Evolutionary conservation across 495 filamentous ascomycete species (phyloP), one percentile per base, ranked within the genome.

Genomic region (Cladorrhinum samala): DNA sequence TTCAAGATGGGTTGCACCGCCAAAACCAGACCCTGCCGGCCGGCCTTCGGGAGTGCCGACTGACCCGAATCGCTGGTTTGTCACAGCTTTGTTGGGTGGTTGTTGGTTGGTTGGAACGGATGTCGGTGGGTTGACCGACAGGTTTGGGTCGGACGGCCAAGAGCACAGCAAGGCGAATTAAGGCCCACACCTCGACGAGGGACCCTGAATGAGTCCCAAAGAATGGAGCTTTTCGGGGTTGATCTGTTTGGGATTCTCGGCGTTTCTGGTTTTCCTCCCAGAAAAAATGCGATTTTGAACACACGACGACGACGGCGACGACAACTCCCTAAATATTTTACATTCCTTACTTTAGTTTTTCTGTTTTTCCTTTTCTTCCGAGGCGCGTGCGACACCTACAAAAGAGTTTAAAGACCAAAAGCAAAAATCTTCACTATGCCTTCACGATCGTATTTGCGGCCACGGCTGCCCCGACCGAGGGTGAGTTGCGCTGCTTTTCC

Each of bases 401-500:
- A 43, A 43, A n/a, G n/a, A n/a, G n/a, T n/a, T n/a, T n/a, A 9
- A n/a, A 36, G 25, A 27, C 38, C 27, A 44, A 43, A n/a, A 49
- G 23, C 23, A 9, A 21, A n/a, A n/a, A n/a, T n/a, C n/a, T n/a
- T n/a, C n/a, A n/a, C n/a, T n/a, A n/a, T n/a, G n/a, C n/a, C n/a
- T n/a, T n/a, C n/a, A n/a, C n/a, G n/a, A 30, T 49, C 44, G 44
- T 39, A 49, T 43, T 59, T 56, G 19, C 52, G 60, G 54, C 59
- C 62, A 17, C 57, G 64, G 55, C 56, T 70, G 49, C 67, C 69
- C 3, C 67, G 69, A 13, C 67, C 67, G 18, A 68, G 59, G 64
- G 69, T 69, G 52, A 14, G 64, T 61, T 21, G 37, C 9, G 17
- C 21, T 33, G 27, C 45, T 47, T 21, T 50, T 1, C 18, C 20